phyloP scores from a whole-genome alignment of 768 basidiomycete species.

The Heimioporus sp. region DNA sequence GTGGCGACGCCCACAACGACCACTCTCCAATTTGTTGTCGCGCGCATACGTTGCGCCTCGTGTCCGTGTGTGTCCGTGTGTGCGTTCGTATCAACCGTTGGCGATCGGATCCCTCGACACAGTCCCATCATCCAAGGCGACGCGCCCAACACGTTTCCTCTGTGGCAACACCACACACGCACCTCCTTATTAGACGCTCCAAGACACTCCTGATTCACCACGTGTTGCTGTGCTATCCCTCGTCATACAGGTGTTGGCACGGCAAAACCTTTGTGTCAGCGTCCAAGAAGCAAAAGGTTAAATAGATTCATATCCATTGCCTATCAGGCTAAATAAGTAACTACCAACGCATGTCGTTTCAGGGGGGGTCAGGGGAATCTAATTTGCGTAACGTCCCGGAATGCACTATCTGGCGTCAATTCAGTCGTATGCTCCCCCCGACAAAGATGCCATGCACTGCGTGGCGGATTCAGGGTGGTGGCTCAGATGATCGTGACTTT shows the following conservation, averaged over 20 bases:
- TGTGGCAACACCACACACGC: slow-evolving; percentile 9
- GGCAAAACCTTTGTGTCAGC: slow-evolving; percentile 13
- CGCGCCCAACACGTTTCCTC: slow-evolving; percentile 18
- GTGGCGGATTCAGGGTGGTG: slow-evolving; percentile 32
- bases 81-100: slow-evolving; percentile 7
- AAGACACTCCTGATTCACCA: too few species aligned
- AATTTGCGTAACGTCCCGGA: not conserved
- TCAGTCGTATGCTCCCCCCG: slow-evolving; percentile 13
- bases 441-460: slow-evolving; percentile 7
- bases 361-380: not conserved
- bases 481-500: slow-evolving; percentile 38
- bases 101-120: slow-evolving; percentile 17
- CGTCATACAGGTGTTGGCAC: not conserved
- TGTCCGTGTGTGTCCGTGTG: slow-evolving; percentile 18
- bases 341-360: slow-evolving; percentile 5
- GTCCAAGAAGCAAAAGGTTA: slow-evolving; percentile 14
- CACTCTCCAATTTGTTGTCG: too few species aligned
- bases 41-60: slow-evolving; percentile 9
- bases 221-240: too few species aligned
- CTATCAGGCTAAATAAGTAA: slow-evolving; percentile 13
- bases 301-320: slow-evolving; percentile 16
- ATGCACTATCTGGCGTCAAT: slow-evolving; percentile 10
- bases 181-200: not conserved
- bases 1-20: too few species aligned
- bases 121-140: slow-evolving; percentile 14